Base-by-base conservation (phyloP, 2,329 filamentous ascomycete genomes). In the Huntiella omanensis region DNA sequence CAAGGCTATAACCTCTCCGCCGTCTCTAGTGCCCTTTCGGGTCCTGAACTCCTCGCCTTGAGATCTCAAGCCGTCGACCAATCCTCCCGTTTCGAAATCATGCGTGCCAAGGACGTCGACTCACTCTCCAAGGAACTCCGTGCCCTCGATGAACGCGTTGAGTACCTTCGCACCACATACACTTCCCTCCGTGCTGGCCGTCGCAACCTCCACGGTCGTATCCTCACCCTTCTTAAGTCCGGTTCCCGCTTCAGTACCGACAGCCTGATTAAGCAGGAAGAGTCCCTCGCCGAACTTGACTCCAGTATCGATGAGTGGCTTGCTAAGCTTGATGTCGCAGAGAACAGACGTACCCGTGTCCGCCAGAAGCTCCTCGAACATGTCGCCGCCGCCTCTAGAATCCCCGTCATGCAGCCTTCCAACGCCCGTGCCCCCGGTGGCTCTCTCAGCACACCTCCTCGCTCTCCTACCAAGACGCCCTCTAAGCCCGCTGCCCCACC, bases 311-410 rank as follows among this genome's bases (percentile, higher is more conserved):
- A 87, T 55, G 80, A 85, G 57, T 87, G 83, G 78, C 75, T 83
- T 42, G 68, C 64, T 54, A 87, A 87, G 62, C 70, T 87, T n/a
- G 83, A 87, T 56, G 72, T 80, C 52, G 80, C 81, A 7, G 83
- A 88, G 59, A 84, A 86, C 57, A 70, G 83, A 55, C 75, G 82
- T 36, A 78, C 76, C 12, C 70, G 80, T 5, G 75, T 88, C 39
- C 73, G 81, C 34, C 81, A 87, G 58, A 88, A 86, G 66, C 66
- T 88, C 10, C 70, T 88, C 3, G 82, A 88, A 60, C 83, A 88
- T 56, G 77, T 87, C 45, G 82, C 83, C 40, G 83, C 80, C 12
- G 79, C 81, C 2, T 64, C 73, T 44, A 73, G 72, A 5, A 64
- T 80, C 10, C 59, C 63, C 32, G 42, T 57, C 11, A 54, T 57